Evolutionary conservation across 108 stramenopile genomes (phyloP), one percentile per base, ranked within the genome.

Genomic region (Fistulifera solaris): DNA sequence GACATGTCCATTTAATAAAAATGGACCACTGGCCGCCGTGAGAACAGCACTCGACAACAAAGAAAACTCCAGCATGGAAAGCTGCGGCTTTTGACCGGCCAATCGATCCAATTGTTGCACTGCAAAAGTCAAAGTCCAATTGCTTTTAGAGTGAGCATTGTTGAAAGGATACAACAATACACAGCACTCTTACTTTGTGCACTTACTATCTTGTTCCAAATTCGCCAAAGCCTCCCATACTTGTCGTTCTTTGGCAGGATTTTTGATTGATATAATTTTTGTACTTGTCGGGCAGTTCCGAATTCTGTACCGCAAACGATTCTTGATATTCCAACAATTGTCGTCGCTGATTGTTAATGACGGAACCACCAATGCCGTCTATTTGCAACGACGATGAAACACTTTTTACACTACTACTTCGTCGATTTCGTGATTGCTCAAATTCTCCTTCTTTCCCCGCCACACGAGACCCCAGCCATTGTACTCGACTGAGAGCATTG

Each of bases 91-190:
- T 48, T 80, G 56, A 0, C 73, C 70, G 11, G 81, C 72, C 25
- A 83, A 16, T 38, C 75, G 69, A 52, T 89, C 87, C 35, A 89
- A 57, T 7, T 82, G 27, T 60, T 81, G 67, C 83, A 89, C 66
- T 67, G 56, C 5, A 6, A 45, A 22, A 11, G 16, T 15, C 3
- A n/a, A 11, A 55, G n/a, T n/a, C n/a, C n/a, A n/a, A n/a, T n/a
- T n/a, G n/a, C n/a, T n/a, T 10, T 17, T 13, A 10, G n/a, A 48
- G n/a, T n/a, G n/a, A n/a, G n/a, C n/a, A n/a, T n/a, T n/a, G n/a
- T n/a, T n/a, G n/a, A n/a, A n/a, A n/a, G n/a, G n/a, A n/a, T n/a
- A n/a, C n/a, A n/a, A n/a, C n/a, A n/a, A 21, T 21, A 21, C 16
- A 39, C 16, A 19, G 28, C n/a, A n/a, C 28, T 6, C 3, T 6